Base-by-base conservation (phyloP, 495 filamentous ascomycete species). In the Astrothelium macrocarpum region DNA sequence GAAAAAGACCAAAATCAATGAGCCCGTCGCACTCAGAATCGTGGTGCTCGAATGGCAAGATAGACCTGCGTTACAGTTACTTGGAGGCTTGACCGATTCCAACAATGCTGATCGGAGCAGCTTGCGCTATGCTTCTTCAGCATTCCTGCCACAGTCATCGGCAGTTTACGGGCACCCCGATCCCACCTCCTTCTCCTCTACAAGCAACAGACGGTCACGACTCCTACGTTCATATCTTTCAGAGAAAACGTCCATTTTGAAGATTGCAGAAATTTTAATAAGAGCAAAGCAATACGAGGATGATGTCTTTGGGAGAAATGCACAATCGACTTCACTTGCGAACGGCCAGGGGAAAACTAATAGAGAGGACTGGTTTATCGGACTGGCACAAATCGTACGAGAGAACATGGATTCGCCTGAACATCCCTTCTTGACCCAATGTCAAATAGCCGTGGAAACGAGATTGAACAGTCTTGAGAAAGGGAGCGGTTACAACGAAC, bases 1-100 rank as follows among this genome's bases (percentile, higher is more conserved):
- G 71, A 80, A 88, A 62, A 81, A 83, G 64, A 83, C 86, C 14
- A 80, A 81, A 16, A 85, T 97, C 64, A 87, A 94, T 74, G 88
- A 96, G 75, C 78, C 95, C 23, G 81, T 85, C 7, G 91, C 94
- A 53, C 80, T 98, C 61, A 82, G 95, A 56, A 82, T 95, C 45
- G 84, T 84, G 9, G 76, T 95, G 28, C 72, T 93, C 25, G 94
- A 98, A 81, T 90, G 87, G 82, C 92, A 96, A 72, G 81, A 79
- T 36, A 82, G 91, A 36, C 78, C 90, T 25, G 76, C 82, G 1
- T 74, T 76, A 56, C 85, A 89, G 63, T 81, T 95, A 25, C 78
- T 84, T 34, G 77, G 80, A 20, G 83, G 82, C 9, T 83, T 88
- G 42, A 85, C 86, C 0, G 83, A 83, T 42, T 86, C 90, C 62